Base-by-base conservation (phyloP, 768 basidiomycete species). In the Hypsizygus marmoreus region DNA sequence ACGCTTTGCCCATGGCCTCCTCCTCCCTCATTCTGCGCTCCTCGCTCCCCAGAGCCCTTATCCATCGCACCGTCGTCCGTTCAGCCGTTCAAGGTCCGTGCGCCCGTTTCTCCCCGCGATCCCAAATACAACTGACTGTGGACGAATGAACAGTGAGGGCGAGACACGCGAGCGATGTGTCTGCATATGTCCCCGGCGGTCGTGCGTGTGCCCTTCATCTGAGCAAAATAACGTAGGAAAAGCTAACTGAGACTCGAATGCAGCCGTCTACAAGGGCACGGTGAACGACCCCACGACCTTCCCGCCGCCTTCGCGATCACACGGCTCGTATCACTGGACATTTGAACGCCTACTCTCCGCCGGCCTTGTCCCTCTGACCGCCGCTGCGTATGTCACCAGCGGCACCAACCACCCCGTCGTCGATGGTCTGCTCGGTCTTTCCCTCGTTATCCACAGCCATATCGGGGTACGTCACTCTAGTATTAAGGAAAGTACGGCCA, bases 201-300 rank as follows among this genome's bases (percentile, higher is more conserved):
- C 85, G 84, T 86, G 62, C 59, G 84, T 82, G 4, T 17, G 12
- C n/a, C 22, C 12, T 26, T 47, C 22, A 5, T 38, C 26, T n/a
- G n/a, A n/a, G n/a, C n/a, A n/a, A n/a, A n/a, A n/a, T n/a, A n/a
- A n/a, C n/a, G n/a, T n/a, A n/a, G n/a, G n/a, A n/a, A n/a, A n/a
- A n/a, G n/a, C n/a, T n/a, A n/a, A n/a, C n/a, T n/a, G n/a, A n/a
- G n/a, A 24, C 11, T 19, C 31, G 31, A 16, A 30, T 12, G 22
- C 51, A 91, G 93, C 94, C 48, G 80, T 97, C 60, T 81, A 87
- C 71, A 81, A 82, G 64, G 97, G 95, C 40, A 89, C 91, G 23
- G 94, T 93, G 49, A 98, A 99, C 70, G 97, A 99, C 64, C 89
- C 95, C 2, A 93, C 90, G 2, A 72, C 83, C 7, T 97, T 95